phyloP scores from a whole-genome alignment of 192 early-diverging fungal species.

The Rhizophagus prolifer region DNA sequence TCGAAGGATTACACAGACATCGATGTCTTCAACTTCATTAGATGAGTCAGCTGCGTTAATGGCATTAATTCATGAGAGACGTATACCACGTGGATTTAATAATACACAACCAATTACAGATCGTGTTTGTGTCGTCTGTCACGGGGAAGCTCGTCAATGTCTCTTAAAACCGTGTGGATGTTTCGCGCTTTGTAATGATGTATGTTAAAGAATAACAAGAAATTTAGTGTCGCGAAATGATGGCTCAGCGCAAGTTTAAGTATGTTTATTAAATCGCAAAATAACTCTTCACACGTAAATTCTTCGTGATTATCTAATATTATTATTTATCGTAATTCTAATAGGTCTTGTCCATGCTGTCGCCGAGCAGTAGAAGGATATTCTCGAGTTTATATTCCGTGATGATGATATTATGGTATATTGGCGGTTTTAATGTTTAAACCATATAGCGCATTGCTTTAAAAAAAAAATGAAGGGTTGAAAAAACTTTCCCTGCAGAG shows the following conservation, averaged over 20 bases:
- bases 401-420: not conserved
- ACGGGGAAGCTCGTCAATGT: conserved; percentile 27
- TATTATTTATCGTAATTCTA: not conserved
- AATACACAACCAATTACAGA: conserved; percentile 23
- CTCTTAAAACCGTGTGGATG: conserved; percentile 28
- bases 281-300: not conserved
- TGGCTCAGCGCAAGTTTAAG: conserved; percentile 25
- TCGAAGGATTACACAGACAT: conserved; percentile 13
- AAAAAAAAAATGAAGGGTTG: not conserved
- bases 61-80: conserved; percentile 18
- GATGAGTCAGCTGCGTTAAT: conserved; percentile 16
- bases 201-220: not conserved
- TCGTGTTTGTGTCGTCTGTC: conserved; percentile 29
- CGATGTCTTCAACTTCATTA: not conserved
- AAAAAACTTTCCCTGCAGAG: not conserved
- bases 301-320: not conserved
- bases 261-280: not conserved
- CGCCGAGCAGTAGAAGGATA: conserved; percentile 25
- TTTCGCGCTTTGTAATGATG: conserved; percentile 19
- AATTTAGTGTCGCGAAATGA: conserved; percentile 11
- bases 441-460: not conserved
- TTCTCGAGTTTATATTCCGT: conserved; percentile 27
- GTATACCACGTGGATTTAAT: not conserved
- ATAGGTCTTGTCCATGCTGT: conserved; percentile 28
- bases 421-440: not conserved